These are phyloP conservation scores for Castanea sativa DNA, from an alignment of 306 rosid species.

Conservation along the genomic window DNA sequence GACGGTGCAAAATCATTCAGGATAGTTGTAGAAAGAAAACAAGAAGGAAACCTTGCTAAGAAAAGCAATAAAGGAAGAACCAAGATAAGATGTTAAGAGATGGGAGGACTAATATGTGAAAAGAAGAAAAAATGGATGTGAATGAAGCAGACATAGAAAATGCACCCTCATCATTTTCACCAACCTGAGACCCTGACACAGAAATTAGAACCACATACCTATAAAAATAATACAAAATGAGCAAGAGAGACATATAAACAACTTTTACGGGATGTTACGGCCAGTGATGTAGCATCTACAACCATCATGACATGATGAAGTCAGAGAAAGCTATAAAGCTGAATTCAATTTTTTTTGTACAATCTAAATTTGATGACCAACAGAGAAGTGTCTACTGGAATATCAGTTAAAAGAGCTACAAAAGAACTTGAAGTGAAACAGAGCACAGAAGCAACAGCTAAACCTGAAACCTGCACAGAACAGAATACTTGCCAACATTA, in stretches of 20 bases:
- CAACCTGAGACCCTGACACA: constrained; percentile 7
- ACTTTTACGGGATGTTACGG: constrained; percentile 38
- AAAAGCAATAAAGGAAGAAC: not conserved
- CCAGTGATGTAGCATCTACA: constrained; percentile 79
- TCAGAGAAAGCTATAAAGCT: constrained; percentile 23
- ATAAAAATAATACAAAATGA: constrained; percentile 68
- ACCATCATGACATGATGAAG: constrained; percentile 19
- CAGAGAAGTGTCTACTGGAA: constrained; percentile 56
- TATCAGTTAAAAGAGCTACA: constrained; percentile 70
- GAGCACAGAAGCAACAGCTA: constrained; percentile 69
- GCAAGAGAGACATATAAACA: constrained; percentile 49
- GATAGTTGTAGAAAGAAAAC: not conserved
- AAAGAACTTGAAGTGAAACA: constrained; percentile 81
- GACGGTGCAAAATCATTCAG: not conserved
- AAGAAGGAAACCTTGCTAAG: not conserved
- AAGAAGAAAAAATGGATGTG: not conserved
- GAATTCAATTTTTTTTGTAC: constrained; percentile 7
- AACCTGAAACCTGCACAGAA: constrained; percentile 78
- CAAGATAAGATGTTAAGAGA: not conserved
- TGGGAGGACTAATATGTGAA: not conserved
- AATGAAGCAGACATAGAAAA: not conserved
- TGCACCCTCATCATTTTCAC: not conserved
- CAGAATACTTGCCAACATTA: constrained; percentile 14
- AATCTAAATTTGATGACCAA: not conserved
- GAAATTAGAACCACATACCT: constrained; percentile 49